Evolutionary conservation across 768 basidiomycete genomes (phyloP).

Genomic region (Sarcomyxa edulis): DNA sequence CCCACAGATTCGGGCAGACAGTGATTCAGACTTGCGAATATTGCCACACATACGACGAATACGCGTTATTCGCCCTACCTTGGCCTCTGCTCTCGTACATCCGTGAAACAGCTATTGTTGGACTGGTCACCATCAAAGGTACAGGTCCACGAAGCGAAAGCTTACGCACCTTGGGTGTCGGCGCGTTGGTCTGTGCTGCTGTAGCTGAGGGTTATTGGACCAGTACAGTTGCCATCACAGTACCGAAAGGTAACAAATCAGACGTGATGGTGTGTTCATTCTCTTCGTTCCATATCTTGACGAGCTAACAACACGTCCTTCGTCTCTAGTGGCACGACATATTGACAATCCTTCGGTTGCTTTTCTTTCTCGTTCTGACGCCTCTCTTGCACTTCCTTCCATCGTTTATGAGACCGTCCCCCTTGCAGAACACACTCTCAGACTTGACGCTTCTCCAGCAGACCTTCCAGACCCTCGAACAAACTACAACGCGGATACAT

Average conservation of each 20-base stretch:
- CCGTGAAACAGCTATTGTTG: slow-evolving; percentile 48
- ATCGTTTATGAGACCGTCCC: too few species aligned
- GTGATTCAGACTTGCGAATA: slow-evolving; percentile 60
- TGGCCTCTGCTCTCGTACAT: slow-evolving; percentile 54
- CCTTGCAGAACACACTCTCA: slow-evolving; percentile 25
- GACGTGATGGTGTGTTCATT: slow-evolving; percentile 29
- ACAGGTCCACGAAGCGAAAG: slow-evolving; percentile 35
- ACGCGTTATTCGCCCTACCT: slow-evolving; percentile 52
- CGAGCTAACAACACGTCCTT: slow-evolving; percentile 1
- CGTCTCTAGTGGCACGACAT: slow-evolving; percentile 59
- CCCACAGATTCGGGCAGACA: slow-evolving; percentile 60
- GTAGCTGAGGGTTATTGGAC: slow-evolving; percentile 52
- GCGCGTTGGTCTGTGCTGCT: slow-evolving; percentile 40
- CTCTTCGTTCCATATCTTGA: neutral
- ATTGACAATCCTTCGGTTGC: slow-evolving; percentile 46
- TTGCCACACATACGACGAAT: slow-evolving; percentile 59
- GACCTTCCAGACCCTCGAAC: slow-evolving; percentile 18
- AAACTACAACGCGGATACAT: slow-evolving; percentile 40
- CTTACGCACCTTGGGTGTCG: slow-evolving; percentile 41
- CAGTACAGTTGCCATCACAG: slow-evolving; percentile 38
- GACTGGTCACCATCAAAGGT: slow-evolving; percentile 36
- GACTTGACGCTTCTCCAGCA: slow-evolving; percentile 21
- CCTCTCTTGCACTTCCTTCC: slow-evolving; percentile 40
- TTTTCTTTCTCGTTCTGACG: slow-evolving; percentile 56
- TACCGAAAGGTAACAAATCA: slow-evolving; percentile 27